phyloP scores from a whole-genome alignment of 169 alveolate genomes.

The Theileria sp. region DNA sequence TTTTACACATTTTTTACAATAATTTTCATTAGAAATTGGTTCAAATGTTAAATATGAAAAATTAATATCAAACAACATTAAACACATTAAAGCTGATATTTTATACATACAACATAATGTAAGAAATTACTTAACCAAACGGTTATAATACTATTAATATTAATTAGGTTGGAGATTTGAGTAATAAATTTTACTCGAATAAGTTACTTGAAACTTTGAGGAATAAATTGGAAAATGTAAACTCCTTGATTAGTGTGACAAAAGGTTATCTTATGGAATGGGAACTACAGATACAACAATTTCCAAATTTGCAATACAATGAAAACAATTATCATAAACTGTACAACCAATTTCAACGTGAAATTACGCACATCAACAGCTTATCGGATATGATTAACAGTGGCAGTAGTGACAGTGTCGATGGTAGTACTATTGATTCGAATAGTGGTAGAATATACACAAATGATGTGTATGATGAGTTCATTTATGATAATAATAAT shows the following conservation, averaged over 20 bases:
- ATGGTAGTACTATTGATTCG: conserved; percentile 14
- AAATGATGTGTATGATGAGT: background rate
- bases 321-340: conserved; percentile 30
- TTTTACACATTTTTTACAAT: background rate
- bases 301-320: conserved; percentile 32
- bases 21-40: conserved; percentile 8
- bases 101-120: conserved; percentile 65
- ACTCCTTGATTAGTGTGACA: conserved; percentile 58
- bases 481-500: background rate
- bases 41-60: conserved; percentile 58
- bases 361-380: conserved; percentile 29
- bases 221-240: conserved; percentile 57
- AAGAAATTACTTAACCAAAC: conserved; percentile 2
- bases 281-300: conserved; percentile 51
- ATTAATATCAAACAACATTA: conserved; percentile 51
- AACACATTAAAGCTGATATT: conserved; percentile 61
- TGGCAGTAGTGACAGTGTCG: background rate
- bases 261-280: conserved; percentile 62
- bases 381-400: conserved; percentile 37
- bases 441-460: background rate
- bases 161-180: conserved; percentile 56
- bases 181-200: conserved; percentile 47
- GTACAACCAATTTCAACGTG: conserved; percentile 48
- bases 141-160: background rate
- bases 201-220: conserved; percentile 42